Base-by-base conservation (phyloP, 176 grass and related monocot genomes). In the Canna indica region DNA sequence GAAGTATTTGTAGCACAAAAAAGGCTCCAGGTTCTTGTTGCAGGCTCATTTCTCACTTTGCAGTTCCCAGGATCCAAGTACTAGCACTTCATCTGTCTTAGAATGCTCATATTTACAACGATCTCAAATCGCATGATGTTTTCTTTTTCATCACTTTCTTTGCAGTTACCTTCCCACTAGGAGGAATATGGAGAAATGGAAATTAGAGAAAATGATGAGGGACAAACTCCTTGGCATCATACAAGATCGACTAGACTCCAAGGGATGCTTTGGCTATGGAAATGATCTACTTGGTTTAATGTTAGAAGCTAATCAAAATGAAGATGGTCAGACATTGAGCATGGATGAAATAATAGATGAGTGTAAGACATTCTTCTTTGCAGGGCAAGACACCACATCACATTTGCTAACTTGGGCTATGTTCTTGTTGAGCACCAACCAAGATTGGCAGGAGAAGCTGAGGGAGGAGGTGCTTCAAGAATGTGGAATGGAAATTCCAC, bases 301-400 rank as follows among this genome's bases (percentile, higher is more conserved):
- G 61, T 22, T 64, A 36, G 61, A 64, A 36, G 61, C 67, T n/a
- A 31, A 26, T 31, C 42, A 45, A 48, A 31, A 26, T 42, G 5
- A 33, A 48, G 24, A 48, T 15, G 27, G 22, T 11, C 13, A 70
- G 29, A 20, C 29, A 18, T 20, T 70, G 67, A 70, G 67, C 42
- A 70, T 70, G 42, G 29, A 48, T 48, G 67, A 70, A 41, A 70
- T 70, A 2, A 1, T 70, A 17, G 67, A 70, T 12, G 67, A 70
- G 27, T 70, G 67, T 44, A 70, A 70, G 67, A 70, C 44, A 18
- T 70, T 70, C 67, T 70, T 70, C 45, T 48, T 70, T 48, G 67
- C 44, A 9, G 44, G 67, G 28, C 26, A 70, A 1, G 67, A 70
- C 26, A 70, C 67, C 14, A 70, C 67, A 2, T 47, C 67, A 29